Base-by-base conservation (phyloP, 2,329 filamentous ascomycete genomes). In the Phaeophleospora eucalypticola region DNA sequence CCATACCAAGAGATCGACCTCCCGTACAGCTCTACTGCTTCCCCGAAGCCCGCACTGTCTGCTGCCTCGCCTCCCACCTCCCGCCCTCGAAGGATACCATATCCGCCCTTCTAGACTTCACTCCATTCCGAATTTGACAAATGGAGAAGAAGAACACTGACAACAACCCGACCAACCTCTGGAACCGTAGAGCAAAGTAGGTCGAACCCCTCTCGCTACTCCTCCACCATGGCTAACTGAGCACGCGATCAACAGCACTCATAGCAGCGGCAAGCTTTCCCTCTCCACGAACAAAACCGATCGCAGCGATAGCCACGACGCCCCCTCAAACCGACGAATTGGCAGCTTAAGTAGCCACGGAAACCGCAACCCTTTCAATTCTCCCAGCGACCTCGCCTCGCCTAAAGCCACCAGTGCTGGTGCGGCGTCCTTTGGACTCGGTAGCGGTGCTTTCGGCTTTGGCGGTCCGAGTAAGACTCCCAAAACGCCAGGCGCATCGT, bases 361-460 rank as follows among this genome's bases (percentile, higher is more conserved):
- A 63, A 84, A 83, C 48, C 78, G 77, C 67, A 93, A 89, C 68
- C 85, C 89, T 18, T 91, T 95, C 74, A 86, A 82, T 59, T 80
- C 87, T 58, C 82, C 87, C 40, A 84, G 85, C 50, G 81, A 86
- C 61, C 82, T 80, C 51, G 80, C 78, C 41, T 81, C 79, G 40
- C 66, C 62, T 47, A 74, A 89, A 45, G 78, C 84, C 29, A 91
- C 89, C 8, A 88, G 89, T 12, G 88, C 86, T 10, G 78, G 81
- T 44, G 89, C 89, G 15, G 90, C 86, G 62, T 90, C 91, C 48
- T 98, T 98, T 71, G 90, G 89, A 41, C 76, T 98, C 51, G 93
- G 93, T 34, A 94, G 89, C 15, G 93, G 93, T 59, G 93, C 93
- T 45, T 98, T 98, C 68, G 94, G 90, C n/a, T 94, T 94, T 68